A percentile compares a stretch with the other conserved stretches of the same genome.
Evolutionary conservation across 1,284 basidiomycete genomes (phyloP).

Genomic region (Ustilago tritici): DNA sequence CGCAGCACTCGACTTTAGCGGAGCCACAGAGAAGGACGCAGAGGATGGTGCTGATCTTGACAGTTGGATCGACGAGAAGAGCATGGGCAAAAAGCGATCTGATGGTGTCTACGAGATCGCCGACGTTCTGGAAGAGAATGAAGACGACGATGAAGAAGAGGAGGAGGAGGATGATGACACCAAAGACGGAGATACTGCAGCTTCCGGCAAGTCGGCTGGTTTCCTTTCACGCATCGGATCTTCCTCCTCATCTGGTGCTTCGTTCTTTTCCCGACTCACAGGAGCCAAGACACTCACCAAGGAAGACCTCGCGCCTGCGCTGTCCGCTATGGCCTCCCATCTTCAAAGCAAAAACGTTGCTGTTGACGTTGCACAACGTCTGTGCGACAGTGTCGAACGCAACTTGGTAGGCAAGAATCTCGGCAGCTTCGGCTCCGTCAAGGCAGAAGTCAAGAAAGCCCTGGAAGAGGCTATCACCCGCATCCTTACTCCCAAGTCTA

Average conservation of each 20-base stretch:
- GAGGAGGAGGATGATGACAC: slow-evolving; percentile 78
- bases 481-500: slow-evolving; percentile 94
- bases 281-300: slow-evolving; percentile 81
- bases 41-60: slow-evolving; percentile 68
- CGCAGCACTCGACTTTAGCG: slow-evolving; percentile 84
- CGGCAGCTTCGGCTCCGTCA: slow-evolving; percentile 73
- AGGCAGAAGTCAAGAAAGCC: slow-evolving; percentile 83
- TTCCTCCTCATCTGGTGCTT: slow-evolving; percentile 36
- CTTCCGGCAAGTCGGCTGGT: slow-evolving; percentile 67
- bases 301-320: slow-evolving; percentile 85
- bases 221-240: slow-evolving; percentile 75
- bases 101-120: slow-evolving; percentile 93
- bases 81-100: slow-evolving; percentile 81
- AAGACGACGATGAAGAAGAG: slow-evolving; percentile 48
- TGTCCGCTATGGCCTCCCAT: slow-evolving; percentile 95
- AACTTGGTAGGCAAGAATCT: slow-evolving; percentile 82
- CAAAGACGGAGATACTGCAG: slow-evolving; percentile 26
- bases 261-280: slow-evolving; percentile 74
- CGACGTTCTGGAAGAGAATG: slow-evolving; percentile 75
- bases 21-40: slow-evolving; percentile 74
- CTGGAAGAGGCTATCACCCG: slow-evolving; percentile 88
- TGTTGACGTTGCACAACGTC: slow-evolving; percentile 90
- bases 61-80: slow-evolving; percentile 75
- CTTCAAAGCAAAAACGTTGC: slow-evolving; percentile 99
- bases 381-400: slow-evolving; percentile 92